Evolutionary conservation across 2,329 filamentous ascomycete species (phyloP).

Genomic region (Botrytis tulipae): DNA sequence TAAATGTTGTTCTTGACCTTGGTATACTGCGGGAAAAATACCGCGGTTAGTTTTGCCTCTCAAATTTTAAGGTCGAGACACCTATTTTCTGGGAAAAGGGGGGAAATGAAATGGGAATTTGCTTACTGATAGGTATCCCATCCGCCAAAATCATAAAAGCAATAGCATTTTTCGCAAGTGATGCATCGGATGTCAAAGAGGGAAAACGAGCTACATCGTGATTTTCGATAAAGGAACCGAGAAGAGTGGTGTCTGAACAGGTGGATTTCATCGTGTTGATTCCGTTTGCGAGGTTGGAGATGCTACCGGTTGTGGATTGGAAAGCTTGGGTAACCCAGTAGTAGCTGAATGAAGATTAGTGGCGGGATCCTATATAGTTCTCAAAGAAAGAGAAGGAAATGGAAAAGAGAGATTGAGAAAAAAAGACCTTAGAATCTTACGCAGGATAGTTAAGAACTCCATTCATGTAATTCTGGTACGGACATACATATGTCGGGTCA

Average conservation of each 20-base stretch:
- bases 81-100: too few relatives aligned
- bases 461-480: constrained; percentile 54
- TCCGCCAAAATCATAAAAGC: constrained; percentile 50
- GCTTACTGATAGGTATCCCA: constrained; percentile 48
- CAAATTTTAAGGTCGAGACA: rapidly evolving
- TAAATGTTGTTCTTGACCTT: constrained; percentile 54
- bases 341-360: constrained; percentile 32
- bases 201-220: constrained; percentile 34
- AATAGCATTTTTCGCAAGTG: constrained; percentile 47
- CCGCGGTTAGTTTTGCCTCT: background rate
- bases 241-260: constrained; percentile 40
- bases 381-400: background rate
- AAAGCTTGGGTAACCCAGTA: constrained; percentile 36
- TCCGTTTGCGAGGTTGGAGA: constrained; percentile 35
- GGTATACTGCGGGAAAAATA: constrained; percentile 41
- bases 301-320: constrained; percentile 33
- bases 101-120: background rate
- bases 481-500: constrained; percentile 51
- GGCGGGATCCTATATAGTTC: too few relatives aligned
- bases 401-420: background rate
- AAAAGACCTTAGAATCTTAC: background rate
- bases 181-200: constrained; percentile 29
- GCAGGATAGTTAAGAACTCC: constrained; percentile 60
- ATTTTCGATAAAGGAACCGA: constrained; percentile 45
- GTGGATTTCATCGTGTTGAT: constrained; percentile 33